These are phyloP conservation scores for Ziziphus jujuba DNA, from an alignment of 306 rosid species.

Conservation along the genomic window DNA sequence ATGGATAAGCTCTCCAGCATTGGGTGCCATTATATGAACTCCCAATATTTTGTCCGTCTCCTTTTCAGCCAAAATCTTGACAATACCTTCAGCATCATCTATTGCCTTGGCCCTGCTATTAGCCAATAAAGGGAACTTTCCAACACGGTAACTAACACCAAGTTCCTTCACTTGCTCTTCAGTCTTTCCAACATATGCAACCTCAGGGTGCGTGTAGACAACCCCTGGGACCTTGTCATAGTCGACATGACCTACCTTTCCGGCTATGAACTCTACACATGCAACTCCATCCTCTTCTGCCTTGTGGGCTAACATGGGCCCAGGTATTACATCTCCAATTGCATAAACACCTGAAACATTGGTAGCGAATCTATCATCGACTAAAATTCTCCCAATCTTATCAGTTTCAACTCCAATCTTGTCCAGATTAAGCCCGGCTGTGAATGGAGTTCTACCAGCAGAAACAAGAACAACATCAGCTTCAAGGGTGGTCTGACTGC, in stretches of 20 bases:
- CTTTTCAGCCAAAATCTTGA: slow-evolving; percentile 87
- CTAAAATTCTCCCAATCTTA: slow-evolving; percentile 74
- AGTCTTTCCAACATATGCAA: slow-evolving; percentile 89
- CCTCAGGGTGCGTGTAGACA: slow-evolving; percentile 93
- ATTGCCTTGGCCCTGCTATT: slow-evolving; percentile 99
- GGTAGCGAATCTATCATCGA: slow-evolving; percentile 71
- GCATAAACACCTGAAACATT: slow-evolving; percentile 84
- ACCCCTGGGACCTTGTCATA: slow-evolving; percentile 99
- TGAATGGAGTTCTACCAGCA: slow-evolving; percentile 93
- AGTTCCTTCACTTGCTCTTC: slow-evolving; percentile 93
- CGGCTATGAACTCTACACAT: slow-evolving; percentile 96
- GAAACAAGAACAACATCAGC: slow-evolving; percentile 98
- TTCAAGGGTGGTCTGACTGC: slow-evolving; percentile 68
- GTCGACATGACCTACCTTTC: slow-evolving; percentile 95
- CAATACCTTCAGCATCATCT: slow-evolving; percentile 92
- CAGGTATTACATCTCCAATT: slow-evolving; percentile 96
- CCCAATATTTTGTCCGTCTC: slow-evolving; percentile 97
- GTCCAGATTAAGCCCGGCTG: slow-evolving; percentile 79
- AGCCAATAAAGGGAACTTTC: slow-evolving; percentile 95
- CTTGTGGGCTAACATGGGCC: slow-evolving; percentile 99
- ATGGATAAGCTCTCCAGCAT: slow-evolving; percentile 97
- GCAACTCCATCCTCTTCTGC: slow-evolving; percentile 99
- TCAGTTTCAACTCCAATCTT: slow-evolving; percentile 88
- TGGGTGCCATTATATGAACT: slow-evolving; percentile 94
- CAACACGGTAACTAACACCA: slow-evolving; percentile 77